Conservation (phyloP, 306 rosid genomes). For the Glycyrrhiza uralensis region DNA sequence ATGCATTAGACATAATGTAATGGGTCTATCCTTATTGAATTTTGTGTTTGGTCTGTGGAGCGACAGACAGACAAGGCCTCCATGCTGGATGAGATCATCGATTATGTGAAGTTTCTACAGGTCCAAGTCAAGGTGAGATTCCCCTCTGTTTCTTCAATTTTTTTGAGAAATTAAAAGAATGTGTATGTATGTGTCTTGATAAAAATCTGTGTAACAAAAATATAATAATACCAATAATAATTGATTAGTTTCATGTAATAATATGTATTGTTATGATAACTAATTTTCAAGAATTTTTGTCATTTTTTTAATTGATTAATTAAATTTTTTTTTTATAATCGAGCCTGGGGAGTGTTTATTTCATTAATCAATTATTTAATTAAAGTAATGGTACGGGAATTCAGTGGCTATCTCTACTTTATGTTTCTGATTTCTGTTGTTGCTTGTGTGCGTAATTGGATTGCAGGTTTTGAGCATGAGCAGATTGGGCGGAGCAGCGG, state of each 20-base stretch:
- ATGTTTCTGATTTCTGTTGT: neutral
- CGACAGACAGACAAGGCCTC: conserved; percentile 98
- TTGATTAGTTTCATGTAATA: neutral
- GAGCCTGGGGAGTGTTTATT: neutral
- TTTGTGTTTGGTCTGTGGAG: conserved; percentile 30
- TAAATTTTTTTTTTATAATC: too few species aligned
- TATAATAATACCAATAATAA: neutral
- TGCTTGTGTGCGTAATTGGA: neutral
- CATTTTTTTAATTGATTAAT: too few species aligned
- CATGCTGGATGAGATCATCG: conserved; percentile 99
- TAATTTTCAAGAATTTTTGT: too few species aligned
- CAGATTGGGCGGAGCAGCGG: conserved; percentile 94
- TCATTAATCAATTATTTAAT: neutral
- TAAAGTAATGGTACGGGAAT: neutral
- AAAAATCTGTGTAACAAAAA: neutral
- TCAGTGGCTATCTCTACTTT: neutral
- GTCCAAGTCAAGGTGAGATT: conserved; percentile 89
- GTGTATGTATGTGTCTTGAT: too few species aligned
- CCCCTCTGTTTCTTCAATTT: neutral
- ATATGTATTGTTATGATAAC: neutral
- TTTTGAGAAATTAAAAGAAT: too few species aligned
- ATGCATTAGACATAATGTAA: neutral
- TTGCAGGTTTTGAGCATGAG: conserved; percentile 98
- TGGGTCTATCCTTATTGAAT: conserved; percentile 7
- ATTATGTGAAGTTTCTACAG: conserved; percentile 93